These are phyloP conservation scores for Mediolabrus comicus DNA, from an alignment of 108 stramenopile genomes.

Conservation along the genomic window DNA sequence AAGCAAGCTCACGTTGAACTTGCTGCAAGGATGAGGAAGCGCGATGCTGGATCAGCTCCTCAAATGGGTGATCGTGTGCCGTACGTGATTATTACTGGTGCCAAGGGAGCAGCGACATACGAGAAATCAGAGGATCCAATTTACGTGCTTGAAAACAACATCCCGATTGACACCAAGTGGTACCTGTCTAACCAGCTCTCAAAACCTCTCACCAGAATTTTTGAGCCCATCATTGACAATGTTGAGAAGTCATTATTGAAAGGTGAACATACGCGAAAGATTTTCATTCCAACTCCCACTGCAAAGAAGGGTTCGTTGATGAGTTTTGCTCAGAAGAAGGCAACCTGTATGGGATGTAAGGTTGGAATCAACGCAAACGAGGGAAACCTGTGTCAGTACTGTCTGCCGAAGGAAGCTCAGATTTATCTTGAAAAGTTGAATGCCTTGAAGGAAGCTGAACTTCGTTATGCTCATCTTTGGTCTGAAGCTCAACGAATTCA, in stretches of 20 bases:
- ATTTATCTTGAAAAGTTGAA: conserved; percentile 90
- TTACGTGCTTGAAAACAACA: conserved; percentile 95
- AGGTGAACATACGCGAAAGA: conserved; percentile 97
- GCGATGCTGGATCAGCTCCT: conserved; percentile 96
- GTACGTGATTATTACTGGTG: conserved; percentile 97
- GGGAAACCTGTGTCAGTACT: conserved; percentile 92
- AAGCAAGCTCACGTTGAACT: conserved; percentile 99
- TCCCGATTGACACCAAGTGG: conserved; percentile 97
- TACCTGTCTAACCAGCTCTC: conserved; percentile 96
- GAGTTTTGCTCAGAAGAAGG: conserved; percentile 96
- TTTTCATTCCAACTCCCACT: conserved; percentile 94
- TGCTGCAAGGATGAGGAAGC: conserved; percentile 96
- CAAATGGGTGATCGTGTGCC: conserved; percentile 99
- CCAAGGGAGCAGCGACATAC: conserved; percentile 92
- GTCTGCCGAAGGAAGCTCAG: conserved; percentile 83
- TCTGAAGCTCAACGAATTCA: conserved; percentile 96
- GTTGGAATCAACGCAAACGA: conserved; percentile 75
- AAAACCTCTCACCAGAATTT: conserved; percentile 95
- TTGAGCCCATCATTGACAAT: conserved; percentile 97
- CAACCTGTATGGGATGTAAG: conserved; percentile 97
- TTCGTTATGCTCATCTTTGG: conserved; percentile 89
- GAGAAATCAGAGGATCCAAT: conserved; percentile 98
- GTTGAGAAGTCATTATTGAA: conserved; percentile 85
- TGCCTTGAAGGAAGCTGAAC: conserved; percentile 82
- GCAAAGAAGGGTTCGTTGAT: conserved; percentile 96